Evolutionary conservation across 441 rosid species (phyloP).

Genomic region (Rhodomyrtus psidioides): DNA sequence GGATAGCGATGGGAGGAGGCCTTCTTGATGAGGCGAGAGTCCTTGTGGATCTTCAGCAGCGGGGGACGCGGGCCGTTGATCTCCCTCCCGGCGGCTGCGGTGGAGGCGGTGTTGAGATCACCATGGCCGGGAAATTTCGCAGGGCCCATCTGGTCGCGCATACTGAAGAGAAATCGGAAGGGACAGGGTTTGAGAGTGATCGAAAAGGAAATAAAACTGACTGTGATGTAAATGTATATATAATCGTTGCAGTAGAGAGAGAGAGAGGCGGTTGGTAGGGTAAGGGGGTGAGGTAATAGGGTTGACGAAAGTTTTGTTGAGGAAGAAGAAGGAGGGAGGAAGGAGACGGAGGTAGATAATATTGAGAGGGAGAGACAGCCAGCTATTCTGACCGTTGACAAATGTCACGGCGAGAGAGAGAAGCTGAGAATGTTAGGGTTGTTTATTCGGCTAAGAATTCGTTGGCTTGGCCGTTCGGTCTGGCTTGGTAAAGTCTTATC

Average conservation of each 20-base stretch:
- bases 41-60: slow-evolving; percentile 42
- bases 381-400: not conserved
- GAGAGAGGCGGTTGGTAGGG: not conserved
- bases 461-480: not conserved
- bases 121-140: slow-evolving; percentile 2
- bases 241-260: not conserved
- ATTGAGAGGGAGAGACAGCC: not conserved
- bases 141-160: slow-evolving; percentile 27
- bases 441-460: too few relatives aligned
- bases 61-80: slow-evolving; percentile 55
- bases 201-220: not conserved
- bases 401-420: not conserved
- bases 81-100: not conserved
- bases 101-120: not conserved
- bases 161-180: not conserved
- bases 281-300: not conserved
- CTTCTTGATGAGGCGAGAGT: slow-evolving; percentile 45
- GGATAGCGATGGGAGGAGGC: slow-evolving; percentile 7
- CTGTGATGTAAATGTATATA: not conserved
- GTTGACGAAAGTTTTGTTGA: not conserved
- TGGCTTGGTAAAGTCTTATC: not conserved
- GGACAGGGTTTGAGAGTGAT: not conserved
- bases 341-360: not conserved
- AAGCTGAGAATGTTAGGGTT: not conserved
- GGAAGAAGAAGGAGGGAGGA: not conserved